phyloP scores from a whole-genome alignment of 202 grass and related monocot species.

The Zizania palustris region DNA sequence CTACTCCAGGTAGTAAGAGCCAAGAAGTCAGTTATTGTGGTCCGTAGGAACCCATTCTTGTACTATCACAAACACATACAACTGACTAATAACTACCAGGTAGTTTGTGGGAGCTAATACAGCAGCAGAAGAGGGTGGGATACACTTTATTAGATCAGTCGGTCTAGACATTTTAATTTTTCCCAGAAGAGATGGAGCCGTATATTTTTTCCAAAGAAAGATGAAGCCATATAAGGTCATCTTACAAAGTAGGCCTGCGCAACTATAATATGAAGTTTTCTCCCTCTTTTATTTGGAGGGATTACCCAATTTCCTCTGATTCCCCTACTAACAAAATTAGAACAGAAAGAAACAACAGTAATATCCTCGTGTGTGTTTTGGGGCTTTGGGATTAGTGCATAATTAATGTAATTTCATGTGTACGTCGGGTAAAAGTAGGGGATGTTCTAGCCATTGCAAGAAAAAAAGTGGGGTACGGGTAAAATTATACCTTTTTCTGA shows the following conservation, averaged over 20 bases:
- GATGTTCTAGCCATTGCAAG: conserved; percentile 2
- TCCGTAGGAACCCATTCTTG: neutral
- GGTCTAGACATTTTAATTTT: neutral
- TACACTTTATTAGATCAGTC: neutral
- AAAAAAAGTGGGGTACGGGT: no score
- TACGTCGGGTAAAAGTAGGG: neutral
- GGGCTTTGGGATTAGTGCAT: conserved; percentile 1
- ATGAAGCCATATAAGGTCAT: no score
- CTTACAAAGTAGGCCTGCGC: no score
- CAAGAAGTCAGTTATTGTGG: no score
- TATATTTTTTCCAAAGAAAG: no score
- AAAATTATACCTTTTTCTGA: conserved; percentile 73
- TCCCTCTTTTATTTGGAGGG: neutral
- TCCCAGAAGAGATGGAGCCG: neutral
- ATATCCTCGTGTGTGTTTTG: conserved; percentile 14
- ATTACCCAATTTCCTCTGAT: neutral
- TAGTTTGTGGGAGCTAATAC: conserved; percentile 1
- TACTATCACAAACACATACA: neutral
- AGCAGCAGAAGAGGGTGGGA: neutral
- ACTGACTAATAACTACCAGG: conserved; percentile 1
- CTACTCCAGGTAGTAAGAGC: no score
- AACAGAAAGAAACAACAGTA: neutral
- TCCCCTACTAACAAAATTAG: conserved; percentile 7
- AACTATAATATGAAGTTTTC: neutral
- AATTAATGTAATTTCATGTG: conserved; percentile 15